phyloP scores from a whole-genome alignment of 2,329 filamentous ascomycete species.

The Stachybotrys chlorohalonatus region DNA sequence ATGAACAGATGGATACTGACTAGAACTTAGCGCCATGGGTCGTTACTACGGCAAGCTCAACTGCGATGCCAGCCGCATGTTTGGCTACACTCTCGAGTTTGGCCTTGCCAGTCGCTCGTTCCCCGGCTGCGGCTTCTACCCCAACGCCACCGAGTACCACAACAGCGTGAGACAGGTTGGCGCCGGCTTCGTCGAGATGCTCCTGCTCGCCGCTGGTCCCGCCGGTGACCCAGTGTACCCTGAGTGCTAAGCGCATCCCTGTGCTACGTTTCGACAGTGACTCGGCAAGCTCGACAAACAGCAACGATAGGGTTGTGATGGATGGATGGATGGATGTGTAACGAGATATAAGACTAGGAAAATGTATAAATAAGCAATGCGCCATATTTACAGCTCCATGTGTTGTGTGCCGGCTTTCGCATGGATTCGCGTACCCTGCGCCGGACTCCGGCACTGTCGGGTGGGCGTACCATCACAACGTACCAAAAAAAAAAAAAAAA shows the following conservation, averaged over 20 bases:
- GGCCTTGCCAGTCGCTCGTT: conserved; percentile 11
- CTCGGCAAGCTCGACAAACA: no score
- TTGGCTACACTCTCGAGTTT: conserved; percentile 32
- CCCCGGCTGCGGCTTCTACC: conserved; percentile 27
- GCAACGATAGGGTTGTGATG: background rate
- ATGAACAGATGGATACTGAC: background rate
- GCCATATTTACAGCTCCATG: no score
- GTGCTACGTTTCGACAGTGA: no score
- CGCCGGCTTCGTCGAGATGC: conserved; percentile 33
- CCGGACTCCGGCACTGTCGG: no score
- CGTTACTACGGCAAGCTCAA: conserved; percentile 20
- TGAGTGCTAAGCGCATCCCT: background rate
- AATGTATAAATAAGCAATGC: no score
- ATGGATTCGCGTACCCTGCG: no score
- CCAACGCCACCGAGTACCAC: conserved; percentile 26
- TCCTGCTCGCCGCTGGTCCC: conserved; percentile 10
- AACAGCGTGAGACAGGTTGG: conserved; percentile 28
- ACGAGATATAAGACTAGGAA: background rate
- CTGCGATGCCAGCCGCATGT: conserved; percentile 22
- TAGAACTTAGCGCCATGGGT: conserved; percentile 18
- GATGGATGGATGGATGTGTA: background rate
- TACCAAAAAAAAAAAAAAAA: no score
- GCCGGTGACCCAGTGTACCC: conserved; percentile 6
- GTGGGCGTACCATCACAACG: no score
- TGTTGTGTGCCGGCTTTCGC: no score